phyloP scores from a whole-genome alignment of 2,329 filamentous ascomycete genomes.

The Neonectria neomacrospora region DNA sequence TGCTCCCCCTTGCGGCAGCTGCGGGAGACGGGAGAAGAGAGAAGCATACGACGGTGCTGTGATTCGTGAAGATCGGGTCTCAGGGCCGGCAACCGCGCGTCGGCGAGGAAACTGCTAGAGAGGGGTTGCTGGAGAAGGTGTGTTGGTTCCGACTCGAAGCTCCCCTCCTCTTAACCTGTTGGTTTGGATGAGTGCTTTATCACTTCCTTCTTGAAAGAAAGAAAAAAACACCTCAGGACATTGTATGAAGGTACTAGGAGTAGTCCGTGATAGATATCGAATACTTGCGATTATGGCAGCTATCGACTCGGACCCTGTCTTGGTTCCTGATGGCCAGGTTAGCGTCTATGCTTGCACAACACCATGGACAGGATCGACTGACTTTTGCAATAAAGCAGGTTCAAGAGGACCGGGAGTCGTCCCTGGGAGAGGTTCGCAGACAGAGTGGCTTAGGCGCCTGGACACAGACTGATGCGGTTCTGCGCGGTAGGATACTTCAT shows the following conservation, averaged over 20 bases:
- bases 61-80: neutral
- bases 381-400: neutral
- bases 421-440: conserved; percentile 1
- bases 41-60: neutral
- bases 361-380: neutral
- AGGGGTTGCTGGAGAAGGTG: neutral
- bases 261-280: neutral
- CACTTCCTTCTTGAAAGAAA: neutral
- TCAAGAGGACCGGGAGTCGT: neutral
- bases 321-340: conserved; percentile 1
- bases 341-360: neutral
- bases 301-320: neutral
- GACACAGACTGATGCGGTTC: neutral
- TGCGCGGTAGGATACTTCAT: conserved; percentile 1
- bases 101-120: neutral
- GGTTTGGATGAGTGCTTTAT: neutral
- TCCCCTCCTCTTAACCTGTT: neutral
- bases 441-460: neutral
- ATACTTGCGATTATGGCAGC: neutral
- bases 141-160: neutral
- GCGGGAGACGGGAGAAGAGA: neutral
- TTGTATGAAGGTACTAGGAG: neutral
- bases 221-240: neutral
- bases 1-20: neutral
- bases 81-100: neutral